These are phyloP conservation scores for Coprinopsis sp. DNA, from an alignment of 768 basidiomycete genomes.

Conservation along the genomic window DNA sequence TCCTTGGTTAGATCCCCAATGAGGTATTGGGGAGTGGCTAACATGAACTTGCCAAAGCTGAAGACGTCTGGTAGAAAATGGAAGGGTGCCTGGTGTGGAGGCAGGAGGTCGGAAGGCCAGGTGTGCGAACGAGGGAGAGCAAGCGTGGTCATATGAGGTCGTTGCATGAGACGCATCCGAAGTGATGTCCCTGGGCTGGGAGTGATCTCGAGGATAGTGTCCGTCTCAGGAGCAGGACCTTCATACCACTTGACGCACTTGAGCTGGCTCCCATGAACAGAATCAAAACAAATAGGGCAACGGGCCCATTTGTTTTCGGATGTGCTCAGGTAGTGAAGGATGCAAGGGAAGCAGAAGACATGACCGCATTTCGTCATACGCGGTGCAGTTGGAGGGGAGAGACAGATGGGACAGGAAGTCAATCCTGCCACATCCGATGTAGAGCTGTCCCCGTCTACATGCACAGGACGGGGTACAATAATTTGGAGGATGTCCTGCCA, in stretches of 20 bases:
- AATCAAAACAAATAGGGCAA: slow-evolving; percentile 96
- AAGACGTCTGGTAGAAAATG: slow-evolving; percentile 93
- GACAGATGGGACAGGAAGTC: slow-evolving; percentile 89
- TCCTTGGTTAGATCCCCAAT: slow-evolving; percentile 69
- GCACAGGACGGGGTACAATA: slow-evolving; percentile 80
- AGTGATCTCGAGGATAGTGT: slow-evolving; percentile 29
- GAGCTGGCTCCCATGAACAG: slow-evolving; percentile 83
- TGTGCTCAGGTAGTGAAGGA: slow-evolving; percentile 82
- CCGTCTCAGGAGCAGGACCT: slow-evolving; percentile 41
- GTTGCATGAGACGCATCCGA: slow-evolving; percentile 84
- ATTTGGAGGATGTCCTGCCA: slow-evolving; percentile 96
- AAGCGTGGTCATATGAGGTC: slow-evolving; percentile 92
- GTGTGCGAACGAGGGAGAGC: slow-evolving; percentile 87
- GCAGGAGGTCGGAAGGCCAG: slow-evolving; percentile 91
- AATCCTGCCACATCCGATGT: slow-evolving; percentile 48
- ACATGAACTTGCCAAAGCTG: slow-evolving; percentile 90
- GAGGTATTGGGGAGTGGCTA: slow-evolving; percentile 86
- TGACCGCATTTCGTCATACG: slow-evolving; percentile 98
- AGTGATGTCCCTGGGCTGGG: slow-evolving; percentile 57
- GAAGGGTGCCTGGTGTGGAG: slow-evolving; percentile 91
- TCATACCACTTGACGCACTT: slow-evolving; percentile 93
- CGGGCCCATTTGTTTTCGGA: slow-evolving; percentile 88
- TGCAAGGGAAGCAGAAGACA: slow-evolving; percentile 95
- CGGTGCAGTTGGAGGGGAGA: slow-evolving; percentile 84
- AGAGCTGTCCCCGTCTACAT: slow-evolving; percentile 38